phyloP scores from a whole-genome alignment of 2,329 filamentous ascomycete genomes.

The Aspergillus novofumigatus region DNA sequence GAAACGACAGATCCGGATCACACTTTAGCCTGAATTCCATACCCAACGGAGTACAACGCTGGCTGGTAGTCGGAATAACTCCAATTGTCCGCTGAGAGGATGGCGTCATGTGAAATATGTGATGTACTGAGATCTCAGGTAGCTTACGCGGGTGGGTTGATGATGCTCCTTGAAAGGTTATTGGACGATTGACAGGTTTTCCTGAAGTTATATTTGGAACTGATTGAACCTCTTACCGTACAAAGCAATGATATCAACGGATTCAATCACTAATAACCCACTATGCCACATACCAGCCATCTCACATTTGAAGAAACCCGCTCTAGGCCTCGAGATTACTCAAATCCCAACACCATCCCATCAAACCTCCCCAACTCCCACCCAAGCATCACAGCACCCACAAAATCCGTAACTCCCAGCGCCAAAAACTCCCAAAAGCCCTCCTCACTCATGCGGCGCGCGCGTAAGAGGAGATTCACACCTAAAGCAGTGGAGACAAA shows the following conservation, averaged over 20 bases:
- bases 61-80: too few species aligned
- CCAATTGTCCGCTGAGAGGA: too few species aligned
- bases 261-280: neutral
- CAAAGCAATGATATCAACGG: neutral
- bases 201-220: too few species aligned
- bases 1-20: neutral
- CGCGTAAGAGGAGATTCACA: neutral
- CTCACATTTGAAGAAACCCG: too few species aligned
- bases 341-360: neutral
- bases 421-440: slow-evolving; percentile 3
- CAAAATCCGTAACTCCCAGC: neutral
- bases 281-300: neutral
- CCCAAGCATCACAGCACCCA: neutral
- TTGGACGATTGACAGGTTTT: too few species aligned
- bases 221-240: neutral
- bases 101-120: too few species aligned
- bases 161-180: too few species aligned
- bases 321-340: neutral
- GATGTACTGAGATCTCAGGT: too few species aligned
- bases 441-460: slow-evolving; percentile 2
- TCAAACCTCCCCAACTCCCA: slow-evolving; percentile 1
- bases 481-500: neutral
- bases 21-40: neutral
- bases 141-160: too few species aligned
- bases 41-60: neutral